These are phyloP conservation scores for Niebla homalea DNA, from an alignment of 495 filamentous ascomycete genomes.

Conservation along the genomic window DNA sequence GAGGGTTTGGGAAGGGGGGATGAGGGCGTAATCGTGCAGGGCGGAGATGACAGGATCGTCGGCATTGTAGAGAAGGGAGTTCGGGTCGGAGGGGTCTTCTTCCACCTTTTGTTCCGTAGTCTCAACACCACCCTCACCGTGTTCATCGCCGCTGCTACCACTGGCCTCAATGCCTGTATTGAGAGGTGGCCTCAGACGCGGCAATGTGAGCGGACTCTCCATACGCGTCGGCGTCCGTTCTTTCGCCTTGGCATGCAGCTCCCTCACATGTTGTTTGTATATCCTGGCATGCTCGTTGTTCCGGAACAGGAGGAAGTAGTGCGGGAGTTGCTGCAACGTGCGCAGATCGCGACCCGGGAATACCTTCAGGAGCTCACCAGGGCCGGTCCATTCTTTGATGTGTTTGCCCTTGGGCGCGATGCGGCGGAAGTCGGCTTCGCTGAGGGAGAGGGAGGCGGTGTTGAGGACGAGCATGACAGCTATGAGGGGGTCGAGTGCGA, in stretches of 20 bases:
- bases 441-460: conserved; percentile 37
- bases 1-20: conserved; percentile 27
- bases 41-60: conserved; percentile 3
- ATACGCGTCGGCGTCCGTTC: conserved; percentile 84
- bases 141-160: conserved; percentile 9
- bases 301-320: conserved; percentile 52
- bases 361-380: conserved; percentile 35
- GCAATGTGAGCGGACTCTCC: conserved; percentile 85
- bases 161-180: too few species aligned
- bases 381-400: conserved; percentile 45
- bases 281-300: conserved; percentile 35
- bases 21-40: conserved; percentile 37
- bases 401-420: conserved; percentile 44
- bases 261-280: conserved; percentile 36
- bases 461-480: conserved; percentile 29
- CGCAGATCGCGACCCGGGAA: conserved; percentile 39
- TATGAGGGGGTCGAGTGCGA: not conserved
- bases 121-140: not conserved
- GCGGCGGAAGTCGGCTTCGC: conserved; percentile 51
- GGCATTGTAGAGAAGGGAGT: not conserved
- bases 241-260: conserved; percentile 45
- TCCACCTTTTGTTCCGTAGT: not conserved
- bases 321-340: conserved; percentile 37
- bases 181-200: conserved; percentile 15
- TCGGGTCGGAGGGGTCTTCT: not conserved